These are phyloP conservation scores for Pichia rugopelliculosa DNA, from an alignment of 805 yeast species.

Conservation along the genomic window DNA sequence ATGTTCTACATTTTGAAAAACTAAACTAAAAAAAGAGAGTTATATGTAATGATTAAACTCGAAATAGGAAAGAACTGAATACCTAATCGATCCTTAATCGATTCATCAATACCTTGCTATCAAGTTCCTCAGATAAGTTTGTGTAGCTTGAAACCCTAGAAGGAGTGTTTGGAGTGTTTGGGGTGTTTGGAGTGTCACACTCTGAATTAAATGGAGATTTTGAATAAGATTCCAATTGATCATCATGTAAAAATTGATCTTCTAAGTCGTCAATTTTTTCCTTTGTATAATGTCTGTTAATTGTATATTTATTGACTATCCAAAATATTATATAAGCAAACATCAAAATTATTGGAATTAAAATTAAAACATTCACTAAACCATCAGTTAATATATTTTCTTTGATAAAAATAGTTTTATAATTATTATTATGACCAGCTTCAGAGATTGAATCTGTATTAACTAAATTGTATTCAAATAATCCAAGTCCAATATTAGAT, in stretches of 20 bases:
- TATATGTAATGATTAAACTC: background rate
- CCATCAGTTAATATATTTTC: background rate
- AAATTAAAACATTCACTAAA: background rate
- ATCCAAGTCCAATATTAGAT: slow-evolving; percentile 27
- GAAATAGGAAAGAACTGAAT: background rate
- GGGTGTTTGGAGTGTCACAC: background rate
- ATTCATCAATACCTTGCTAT: slow-evolving; percentile 2
- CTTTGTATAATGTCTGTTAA: background rate
- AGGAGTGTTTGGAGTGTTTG: background rate
- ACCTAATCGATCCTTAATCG: slow-evolving; percentile 1
- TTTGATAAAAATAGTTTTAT: too few species aligned
- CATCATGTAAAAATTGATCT: background rate
- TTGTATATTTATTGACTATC: background rate
- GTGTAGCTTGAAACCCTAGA: background rate
- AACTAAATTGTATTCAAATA: slow-evolving; percentile 21
- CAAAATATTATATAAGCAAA: background rate
- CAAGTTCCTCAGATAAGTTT: background rate
- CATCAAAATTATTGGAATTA: background rate
- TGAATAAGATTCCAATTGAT: background rate
- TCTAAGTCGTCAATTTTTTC: background rate
- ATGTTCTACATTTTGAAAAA: too few species aligned
- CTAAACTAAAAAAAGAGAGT: too few species aligned
- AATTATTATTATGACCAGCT: slow-evolving; percentile 1
- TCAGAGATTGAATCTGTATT: slow-evolving; percentile 3
- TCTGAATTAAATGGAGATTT: background rate